Evolutionary conservation across 1,284 basidiomycete genomes (phyloP).

Genomic region (Coniophora puteana): DNA sequence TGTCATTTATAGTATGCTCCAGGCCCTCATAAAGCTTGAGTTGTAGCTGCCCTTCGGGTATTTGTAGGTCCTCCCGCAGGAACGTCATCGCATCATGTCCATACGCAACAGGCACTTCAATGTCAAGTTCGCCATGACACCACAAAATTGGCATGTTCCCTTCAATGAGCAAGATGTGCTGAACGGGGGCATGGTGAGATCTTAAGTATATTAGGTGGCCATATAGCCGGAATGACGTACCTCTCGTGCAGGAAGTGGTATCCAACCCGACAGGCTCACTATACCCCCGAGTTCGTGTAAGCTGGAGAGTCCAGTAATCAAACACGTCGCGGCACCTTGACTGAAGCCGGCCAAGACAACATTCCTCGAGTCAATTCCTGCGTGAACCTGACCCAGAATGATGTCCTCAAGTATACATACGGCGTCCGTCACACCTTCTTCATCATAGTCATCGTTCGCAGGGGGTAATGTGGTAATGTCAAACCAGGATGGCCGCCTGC

Average conservation of each 20-base stretch:
- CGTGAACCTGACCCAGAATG: conserved; percentile 35
- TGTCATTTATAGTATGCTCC: conserved; percentile 32
- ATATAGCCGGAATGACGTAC: conserved; percentile 18
- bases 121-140: conserved; percentile 36
- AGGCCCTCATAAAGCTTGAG: conserved; percentile 32
- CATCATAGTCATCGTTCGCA: conserved; percentile 33
- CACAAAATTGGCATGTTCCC: conserved; percentile 38
- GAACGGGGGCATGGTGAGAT: neutral
- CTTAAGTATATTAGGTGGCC: neutral
- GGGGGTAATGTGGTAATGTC: conserved; percentile 38
- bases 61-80: conserved; percentile 24
- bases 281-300: conserved; percentile 42
- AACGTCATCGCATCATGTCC: conserved; percentile 32
- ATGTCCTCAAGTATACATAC: conserved; percentile 34
- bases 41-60: conserved; percentile 21
- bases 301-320: conserved; percentile 37
- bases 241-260: conserved; percentile 33
- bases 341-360: conserved; percentile 43
- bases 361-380: conserved; percentile 31
- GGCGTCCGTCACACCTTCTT: conserved; percentile 32
- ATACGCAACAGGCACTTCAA: conserved; percentile 33
- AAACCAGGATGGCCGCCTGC: conserved; percentile 42
- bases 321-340: conserved; percentile 39
- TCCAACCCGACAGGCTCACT: conserved; percentile 41
- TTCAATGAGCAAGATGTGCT: conserved; percentile 31